Conservation (phyloP, 139 green algal species). For the Nannochloris sp. region DNA sequence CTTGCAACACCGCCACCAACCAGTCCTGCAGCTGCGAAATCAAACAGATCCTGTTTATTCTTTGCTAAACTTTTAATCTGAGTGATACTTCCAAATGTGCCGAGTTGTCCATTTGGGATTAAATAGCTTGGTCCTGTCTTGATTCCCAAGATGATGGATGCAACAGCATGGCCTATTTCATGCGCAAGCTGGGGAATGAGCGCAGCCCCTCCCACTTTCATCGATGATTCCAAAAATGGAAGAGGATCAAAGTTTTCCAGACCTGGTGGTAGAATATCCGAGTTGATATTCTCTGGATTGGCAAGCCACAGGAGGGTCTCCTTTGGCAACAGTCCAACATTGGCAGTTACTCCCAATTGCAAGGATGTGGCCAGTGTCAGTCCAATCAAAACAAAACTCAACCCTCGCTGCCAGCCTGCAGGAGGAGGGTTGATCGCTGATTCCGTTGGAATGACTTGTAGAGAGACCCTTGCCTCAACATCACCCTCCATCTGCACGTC, state of each 20-base stretch:
- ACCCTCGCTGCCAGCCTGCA: constrained; percentile 50
- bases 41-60: constrained; percentile 61
- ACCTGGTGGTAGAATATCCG: constrained; percentile 47
- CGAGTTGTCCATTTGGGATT: constrained; percentile 81
- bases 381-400: constrained; percentile 49
- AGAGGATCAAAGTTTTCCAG: constrained; percentile 64
- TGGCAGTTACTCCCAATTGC: constrained; percentile 66
- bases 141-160: constrained; percentile 39
- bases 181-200: constrained; percentile 50
- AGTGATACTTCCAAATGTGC: constrained; percentile 84
- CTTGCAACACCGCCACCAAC: constrained; percentile 37
- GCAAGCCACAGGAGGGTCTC: constrained; percentile 73
- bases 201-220: constrained; percentile 33
- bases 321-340: constrained; percentile 68
- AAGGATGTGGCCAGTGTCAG: constrained; percentile 59
- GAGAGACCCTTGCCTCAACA: constrained; percentile 39
- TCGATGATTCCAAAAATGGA: constrained; percentile 57
- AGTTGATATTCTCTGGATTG: constrained; percentile 50
- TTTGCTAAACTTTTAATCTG: constrained; percentile 61
- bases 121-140: constrained; percentile 77
- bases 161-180: constrained; percentile 65
- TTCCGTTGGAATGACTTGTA: constrained; percentile 62
- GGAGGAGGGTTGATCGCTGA: constrained; percentile 39
- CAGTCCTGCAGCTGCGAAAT: constrained; percentile 67
- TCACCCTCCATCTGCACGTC: constrained; percentile 25